Evolutionary conservation across 1,139 yeast genomes (phyloP), one percentile per base, ranked within the genome.

Genomic region (Tardiomyces depauwii): DNA sequence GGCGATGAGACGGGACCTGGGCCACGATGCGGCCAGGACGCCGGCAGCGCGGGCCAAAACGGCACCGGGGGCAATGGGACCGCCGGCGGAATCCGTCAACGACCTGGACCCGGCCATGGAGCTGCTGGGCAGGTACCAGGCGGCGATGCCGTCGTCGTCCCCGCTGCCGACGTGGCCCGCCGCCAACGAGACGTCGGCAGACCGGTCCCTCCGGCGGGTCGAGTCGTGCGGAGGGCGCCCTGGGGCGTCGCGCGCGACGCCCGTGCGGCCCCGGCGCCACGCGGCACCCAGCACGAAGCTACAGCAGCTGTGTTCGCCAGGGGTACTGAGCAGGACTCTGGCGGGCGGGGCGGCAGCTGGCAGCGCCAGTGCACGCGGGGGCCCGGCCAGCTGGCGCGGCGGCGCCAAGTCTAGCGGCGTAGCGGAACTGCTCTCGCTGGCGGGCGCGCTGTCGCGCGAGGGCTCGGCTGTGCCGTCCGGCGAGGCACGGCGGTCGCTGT

Each of bases 251-350:
- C 25, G 25, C 7, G 25, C 25, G 25, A 21, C 25, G 7, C 25
- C 25, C 25, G 25, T 21, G 7, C 25, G 25, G 4, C 25, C 25
- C 7, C 25, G 25, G 25, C 25, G 25, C 7, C 25, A 21, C 25
- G 25, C 7, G 7, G 7, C 25, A 21, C 7, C 25, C 25, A 21
- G 25, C 25, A 21, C 25, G 7, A 21, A 42, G 12, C 39, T 46
- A 13, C 47, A 49, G 41, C 50, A 49, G 19, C 39, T 53, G 36
- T 51, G 50, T 42, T 53, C 56, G 12, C 56, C 56, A n/a, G 55
- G 50, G 14, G 51, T 47, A 30, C 41, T 53, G 41, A 49, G 44
- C 21, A 25, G 54, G 32, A 45, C 53, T 10, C 45, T 51, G 18
- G 28, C 33, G 7, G 25, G 7, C 25, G 25, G 25, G 4, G 7